Evolutionary conservation across 176 grass and related monocot genomes (phyloP).

Genomic region (Dendrocalamus sinicus): DNA sequence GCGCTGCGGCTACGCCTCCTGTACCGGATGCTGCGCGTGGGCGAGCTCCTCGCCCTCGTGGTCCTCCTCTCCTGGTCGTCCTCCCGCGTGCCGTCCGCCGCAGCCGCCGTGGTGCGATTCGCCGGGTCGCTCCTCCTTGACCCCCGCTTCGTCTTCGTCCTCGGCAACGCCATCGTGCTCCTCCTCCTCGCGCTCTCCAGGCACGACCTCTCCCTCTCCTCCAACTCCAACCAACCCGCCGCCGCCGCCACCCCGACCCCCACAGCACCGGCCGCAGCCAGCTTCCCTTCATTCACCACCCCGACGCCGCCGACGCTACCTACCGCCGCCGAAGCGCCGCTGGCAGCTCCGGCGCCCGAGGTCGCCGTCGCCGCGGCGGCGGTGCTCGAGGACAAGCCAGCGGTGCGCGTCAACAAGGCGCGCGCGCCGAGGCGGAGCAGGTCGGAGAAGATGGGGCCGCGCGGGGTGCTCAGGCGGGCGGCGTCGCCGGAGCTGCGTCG

Average conservation of each 20-base stretch:
- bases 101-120: conserved; percentile 47
- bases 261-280: background rate
- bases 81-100: conserved; percentile 48
- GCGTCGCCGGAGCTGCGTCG: conserved; percentile 64
- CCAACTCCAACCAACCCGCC: background rate
- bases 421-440: conserved; percentile 54
- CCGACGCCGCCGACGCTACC: background rate
- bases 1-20: conserved; percentile 60
- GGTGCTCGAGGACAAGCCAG: conserved; percentile 58
- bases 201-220: conserved; percentile 44
- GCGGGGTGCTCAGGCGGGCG: conserved; percentile 19
- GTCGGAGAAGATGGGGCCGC: conserved; percentile 62
- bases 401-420: conserved; percentile 30
- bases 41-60: conserved; percentile 60
- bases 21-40: conserved; percentile 68
- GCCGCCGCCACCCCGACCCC: background rate
- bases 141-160: conserved; percentile 69
- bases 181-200: conserved; percentile 71
- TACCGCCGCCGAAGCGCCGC: background rate
- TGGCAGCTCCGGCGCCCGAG: background rate
- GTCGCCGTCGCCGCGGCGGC: background rate
- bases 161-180: conserved; percentile 89
- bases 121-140: conserved; percentile 55
- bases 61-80: conserved; percentile 72
- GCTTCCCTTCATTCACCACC: background rate